Evolutionary conservation across 2,329 filamentous ascomycete genomes (phyloP).

Genomic region (Cadophora malorum): DNA sequence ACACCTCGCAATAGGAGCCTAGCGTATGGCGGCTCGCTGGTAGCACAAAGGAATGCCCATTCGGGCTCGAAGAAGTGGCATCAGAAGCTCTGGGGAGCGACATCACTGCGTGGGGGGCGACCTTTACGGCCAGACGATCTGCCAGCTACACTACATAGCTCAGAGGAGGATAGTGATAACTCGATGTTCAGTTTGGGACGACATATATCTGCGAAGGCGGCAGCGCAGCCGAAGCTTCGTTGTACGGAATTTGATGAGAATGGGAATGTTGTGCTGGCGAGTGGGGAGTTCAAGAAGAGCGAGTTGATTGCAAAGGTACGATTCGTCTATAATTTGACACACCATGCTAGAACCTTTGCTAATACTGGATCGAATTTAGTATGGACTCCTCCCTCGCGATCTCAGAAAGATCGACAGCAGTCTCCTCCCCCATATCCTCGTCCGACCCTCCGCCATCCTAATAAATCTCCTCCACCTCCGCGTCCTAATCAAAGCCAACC

Average conservation of each 20-base stretch:
- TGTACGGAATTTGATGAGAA: constrained; percentile 96
- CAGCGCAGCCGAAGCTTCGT: constrained; percentile 82
- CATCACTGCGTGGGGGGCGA: constrained; percentile 33
- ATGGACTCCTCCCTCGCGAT: constrained; percentile 91
- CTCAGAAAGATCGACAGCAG: constrained; percentile 97
- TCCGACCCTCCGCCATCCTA: constrained; percentile 90
- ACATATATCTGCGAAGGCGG: constrained; percentile 74
- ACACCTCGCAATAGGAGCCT: constrained; percentile 21
- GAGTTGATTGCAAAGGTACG: constrained; percentile 91
- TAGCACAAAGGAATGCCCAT: constrained; percentile 33
- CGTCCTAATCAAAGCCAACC: constrained; percentile 92
- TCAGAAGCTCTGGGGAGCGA: constrained; percentile 37
- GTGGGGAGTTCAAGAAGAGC: constrained; percentile 96
- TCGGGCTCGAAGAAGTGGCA: constrained; percentile 37
- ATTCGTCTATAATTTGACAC: constrained; percentile 33
- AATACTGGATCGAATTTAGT: constrained; percentile 56
- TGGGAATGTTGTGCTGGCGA: constrained; percentile 89
- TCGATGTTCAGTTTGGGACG: constrained; percentile 74
- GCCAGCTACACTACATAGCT: constrained; percentile 55
- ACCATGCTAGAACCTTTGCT: constrained; percentile 28
- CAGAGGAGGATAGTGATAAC: constrained; percentile 64
- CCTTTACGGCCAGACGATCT: constrained; percentile 63
- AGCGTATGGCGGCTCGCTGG: constrained; percentile 24
- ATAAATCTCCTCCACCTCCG: constrained; percentile 96
- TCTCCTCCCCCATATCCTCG: constrained; percentile 91